Conservation (phyloP, 2,329 filamentous ascomycete species). For the Anisogramma anomala region DNA sequence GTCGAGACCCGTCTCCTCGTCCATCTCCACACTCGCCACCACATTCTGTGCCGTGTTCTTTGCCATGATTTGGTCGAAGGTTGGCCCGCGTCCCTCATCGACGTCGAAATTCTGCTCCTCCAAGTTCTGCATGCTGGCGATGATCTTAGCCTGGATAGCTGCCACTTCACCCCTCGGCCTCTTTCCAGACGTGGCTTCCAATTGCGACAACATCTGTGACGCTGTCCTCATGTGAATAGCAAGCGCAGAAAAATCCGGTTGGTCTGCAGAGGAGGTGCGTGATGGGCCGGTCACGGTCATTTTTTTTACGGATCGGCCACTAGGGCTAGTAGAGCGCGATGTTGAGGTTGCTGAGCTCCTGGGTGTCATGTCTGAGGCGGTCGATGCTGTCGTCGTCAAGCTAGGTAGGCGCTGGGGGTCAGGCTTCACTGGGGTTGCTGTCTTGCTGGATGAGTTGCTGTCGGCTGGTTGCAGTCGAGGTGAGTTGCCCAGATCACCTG, state of each 20-base stretch:
- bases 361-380: constrained; percentile 51
- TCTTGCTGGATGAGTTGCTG: constrained; percentile 19
- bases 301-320: constrained; percentile 36
- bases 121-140: constrained; percentile 78
- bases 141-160: constrained; percentile 74
- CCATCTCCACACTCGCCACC: constrained; percentile 37
- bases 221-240: constrained; percentile 82
- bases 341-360: constrained; percentile 57
- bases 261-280: constrained; percentile 47
- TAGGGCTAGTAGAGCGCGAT: constrained; percentile 59
- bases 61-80: constrained; percentile 73
- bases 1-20: constrained; percentile 42
- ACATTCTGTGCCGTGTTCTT: constrained; percentile 48
- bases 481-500: constrained; percentile 65
- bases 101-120: constrained; percentile 76
- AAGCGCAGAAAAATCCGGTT: constrained; percentile 70
- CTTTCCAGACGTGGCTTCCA: constrained; percentile 71
- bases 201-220: constrained; percentile 75
- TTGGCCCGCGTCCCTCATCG: constrained; percentile 60
- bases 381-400: constrained; percentile 48
- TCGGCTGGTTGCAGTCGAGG: constrained; percentile 51
- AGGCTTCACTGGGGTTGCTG: constrained; percentile 18
- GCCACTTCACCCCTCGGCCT: constrained; percentile 70
- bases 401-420: constrained; percentile 46
- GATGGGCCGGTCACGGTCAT: constrained; percentile 44